These are phyloP conservation scores for Ogataea neopini DNA, from an alignment of 805 yeast genomes.

Conservation along the genomic window DNA sequence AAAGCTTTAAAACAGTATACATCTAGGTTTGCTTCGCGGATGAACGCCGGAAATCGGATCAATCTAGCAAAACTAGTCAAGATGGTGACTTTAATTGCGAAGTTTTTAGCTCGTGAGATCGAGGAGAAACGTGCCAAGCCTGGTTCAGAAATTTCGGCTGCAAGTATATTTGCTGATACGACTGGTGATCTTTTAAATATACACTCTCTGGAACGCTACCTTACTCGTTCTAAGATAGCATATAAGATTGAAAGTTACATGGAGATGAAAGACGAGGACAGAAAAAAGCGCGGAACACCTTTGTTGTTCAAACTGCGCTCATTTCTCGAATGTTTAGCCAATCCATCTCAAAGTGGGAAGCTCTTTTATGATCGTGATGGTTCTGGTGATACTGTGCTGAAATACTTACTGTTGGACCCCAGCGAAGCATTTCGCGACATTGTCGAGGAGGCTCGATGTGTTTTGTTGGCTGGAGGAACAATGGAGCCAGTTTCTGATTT, in stretches of 20 bases:
- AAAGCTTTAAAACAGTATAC: slow-evolving; percentile 56
- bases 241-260: slow-evolving; percentile 75
- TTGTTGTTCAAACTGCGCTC: slow-evolving; percentile 63
- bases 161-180: slow-evolving; percentile 56
- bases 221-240: slow-evolving; percentile 71
- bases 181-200: slow-evolving; percentile 74
- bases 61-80: slow-evolving; percentile 64
- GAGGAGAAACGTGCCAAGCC: slow-evolving; percentile 37
- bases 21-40: slow-evolving; percentile 57
- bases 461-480: slow-evolving; percentile 90
- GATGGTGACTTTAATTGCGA: slow-evolving; percentile 51
- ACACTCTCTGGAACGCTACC: slow-evolving; percentile 62
- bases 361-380: slow-evolving; percentile 57
- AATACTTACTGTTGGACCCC: slow-evolving; percentile 80
- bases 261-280: slow-evolving; percentile 12
- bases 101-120: slow-evolving; percentile 42
- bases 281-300: slow-evolving; percentile 40
- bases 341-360: slow-evolving; percentile 80
- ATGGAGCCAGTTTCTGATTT: slow-evolving; percentile 88
- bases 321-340: slow-evolving; percentile 64
- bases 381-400: slow-evolving; percentile 41
- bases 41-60: slow-evolving; percentile 72
- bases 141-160: slow-evolving; percentile 54
- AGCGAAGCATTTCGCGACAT: slow-evolving; percentile 66
- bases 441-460: slow-evolving; percentile 63